Evolutionary conservation across 352 stramenopile genomes (phyloP).

Genomic region (Phytopythium cucurbitacearum): DNA sequence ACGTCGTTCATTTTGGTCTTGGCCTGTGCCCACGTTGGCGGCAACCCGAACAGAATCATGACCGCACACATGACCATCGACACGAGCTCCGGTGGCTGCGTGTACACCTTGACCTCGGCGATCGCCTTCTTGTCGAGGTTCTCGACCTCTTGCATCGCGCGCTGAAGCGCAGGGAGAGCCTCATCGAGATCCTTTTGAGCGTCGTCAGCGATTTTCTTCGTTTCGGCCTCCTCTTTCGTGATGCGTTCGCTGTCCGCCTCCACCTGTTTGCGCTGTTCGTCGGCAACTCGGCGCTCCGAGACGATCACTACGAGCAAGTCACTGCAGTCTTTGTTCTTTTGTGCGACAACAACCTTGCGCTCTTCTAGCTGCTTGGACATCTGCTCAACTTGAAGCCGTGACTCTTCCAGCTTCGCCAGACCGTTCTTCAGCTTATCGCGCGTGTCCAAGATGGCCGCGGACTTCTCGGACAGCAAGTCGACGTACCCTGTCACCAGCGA

Average conservation of each 20-base stretch:
- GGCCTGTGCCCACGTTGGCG: slow-evolving; percentile 89
- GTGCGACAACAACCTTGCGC: slow-evolving; percentile 87
- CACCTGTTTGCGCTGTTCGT: slow-evolving; percentile 93
- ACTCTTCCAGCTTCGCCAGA: slow-evolving; percentile 80
- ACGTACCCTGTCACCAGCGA: slow-evolving; percentile 92
- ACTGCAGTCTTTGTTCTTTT: slow-evolving; percentile 94
- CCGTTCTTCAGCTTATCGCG: slow-evolving; percentile 83
- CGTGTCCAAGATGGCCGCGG: slow-evolving; percentile 62
- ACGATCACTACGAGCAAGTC: slow-evolving; percentile 94
- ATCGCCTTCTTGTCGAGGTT: slow-evolving; percentile 95
- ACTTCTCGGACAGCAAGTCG: slow-evolving; percentile 74
- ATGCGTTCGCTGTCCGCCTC: slow-evolving; percentile 92
- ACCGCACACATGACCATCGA: slow-evolving; percentile 94
- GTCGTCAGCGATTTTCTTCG: slow-evolving; percentile 93
- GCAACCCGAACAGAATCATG: slow-evolving; percentile 95
- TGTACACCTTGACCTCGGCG: slow-evolving; percentile 95
- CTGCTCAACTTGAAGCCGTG: slow-evolving; percentile 73
- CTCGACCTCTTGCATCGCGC: slow-evolving; percentile 92
- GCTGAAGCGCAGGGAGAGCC: slow-evolving; percentile 90
- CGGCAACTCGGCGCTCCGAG: slow-evolving; percentile 89
- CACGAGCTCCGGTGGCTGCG: slow-evolving; percentile 89
- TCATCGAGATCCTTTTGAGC: slow-evolving; percentile 94
- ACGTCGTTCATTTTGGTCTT: slow-evolving; percentile 94
- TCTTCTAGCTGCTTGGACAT: slow-evolving; percentile 86
- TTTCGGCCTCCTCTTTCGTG: slow-evolving; percentile 88